Base-by-base conservation (phyloP, 164 flowering plant species). In the Magnolia sinica region DNA sequence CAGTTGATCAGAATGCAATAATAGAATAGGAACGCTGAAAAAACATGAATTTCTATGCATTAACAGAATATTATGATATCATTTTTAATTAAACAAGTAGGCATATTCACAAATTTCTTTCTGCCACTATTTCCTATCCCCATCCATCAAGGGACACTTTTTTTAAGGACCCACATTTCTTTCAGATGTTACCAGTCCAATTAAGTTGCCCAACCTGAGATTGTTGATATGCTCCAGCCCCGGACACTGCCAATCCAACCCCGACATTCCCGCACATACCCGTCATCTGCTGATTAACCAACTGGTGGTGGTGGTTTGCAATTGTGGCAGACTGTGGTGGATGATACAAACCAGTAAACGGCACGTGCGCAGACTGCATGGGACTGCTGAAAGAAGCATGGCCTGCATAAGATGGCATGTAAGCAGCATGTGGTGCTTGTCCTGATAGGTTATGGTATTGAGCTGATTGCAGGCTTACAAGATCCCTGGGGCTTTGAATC, bases 401-500 rank as follows among this genome's bases (percentile, higher is more conserved):
- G 1, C 93, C 94, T 0, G 88, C 82, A 78, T 91, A 98, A 19
- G 93, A 88, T 49, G 91, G 92, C 86, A 95, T 18, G 82, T 91
- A 95, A 52, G 92, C 90, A 23, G 87, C 88, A 82, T 90, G 98
- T 49, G 93, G 93, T 55, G 89, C 82, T 81, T 92, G 97, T 64
- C 90, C 93, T n/a, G 91, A 80, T 85, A 95, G 78, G 78, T 89
- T 92, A 85, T 90, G 93, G 80, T 89, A 95, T 67, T 91, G 88
- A 37, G 87, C 79, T 0, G 98, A 87, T 64, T 92, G 99, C 87
- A 93, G 1, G 13, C 91, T 85, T 3, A 89, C 83, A 64, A 85
- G 71, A 27, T 92, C 99, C 83, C 98, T 86, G 3, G 91, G 90
- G 76, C 88, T 93, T 83, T 89, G 95, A 71, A 95, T 84, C 99